Base-by-base conservation (phyloP, 768 basidiomycete species). In the Tubosaeta sp. region DNA sequence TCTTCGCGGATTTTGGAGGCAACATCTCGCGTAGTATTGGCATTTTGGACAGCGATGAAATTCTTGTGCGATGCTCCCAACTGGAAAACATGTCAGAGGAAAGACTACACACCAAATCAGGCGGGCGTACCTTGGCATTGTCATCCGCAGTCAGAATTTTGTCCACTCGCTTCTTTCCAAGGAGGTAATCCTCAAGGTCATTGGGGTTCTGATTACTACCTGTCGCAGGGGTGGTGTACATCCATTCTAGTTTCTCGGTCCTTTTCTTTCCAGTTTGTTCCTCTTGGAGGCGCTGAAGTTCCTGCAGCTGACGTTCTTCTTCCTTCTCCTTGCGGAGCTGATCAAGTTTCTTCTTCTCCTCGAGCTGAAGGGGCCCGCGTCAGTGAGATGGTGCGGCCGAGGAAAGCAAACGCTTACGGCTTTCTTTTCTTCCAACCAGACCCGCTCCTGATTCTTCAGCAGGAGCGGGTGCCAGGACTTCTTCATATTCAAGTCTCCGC, bases 401-500 rank as follows among this genome's bases (percentile, higher is more conserved):
- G 9, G 2, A 6, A 14, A 25, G 35, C 46, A 29, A 32, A 16
- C 14, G 78, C 89, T 63, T 67, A 91, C 92, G 49, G 94, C 93
- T 67, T 91, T 88, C 82, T 95, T 94, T 72, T 99, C 97, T 71
- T 95, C 90, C 51, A 97, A 80, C 95, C 97, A 98, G 64, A 98
- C 97, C 82, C 90, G 84, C 84, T 95, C 92, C 86, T 97, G 95
- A 74, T 95, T 95, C 69, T 92, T 93, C 72, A 97, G 72, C 72
- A 95, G 89, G 79, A 94, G 85, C 81, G 95, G 95, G 70, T 97
- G 95, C 95, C 95, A 97, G 58, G 91, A 94, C 81, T 97, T 95
- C 74, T 91, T 97, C 95, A 98, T 98, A 67, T 98, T 98, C 68
- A 97, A 79, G 71, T 97, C 95, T 55, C 90, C 95, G 53, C 95